These are phyloP conservation scores for Epichloe bromicola DNA, from an alignment of 2,329 filamentous ascomycete genomes.

Conservation along the genomic window DNA sequence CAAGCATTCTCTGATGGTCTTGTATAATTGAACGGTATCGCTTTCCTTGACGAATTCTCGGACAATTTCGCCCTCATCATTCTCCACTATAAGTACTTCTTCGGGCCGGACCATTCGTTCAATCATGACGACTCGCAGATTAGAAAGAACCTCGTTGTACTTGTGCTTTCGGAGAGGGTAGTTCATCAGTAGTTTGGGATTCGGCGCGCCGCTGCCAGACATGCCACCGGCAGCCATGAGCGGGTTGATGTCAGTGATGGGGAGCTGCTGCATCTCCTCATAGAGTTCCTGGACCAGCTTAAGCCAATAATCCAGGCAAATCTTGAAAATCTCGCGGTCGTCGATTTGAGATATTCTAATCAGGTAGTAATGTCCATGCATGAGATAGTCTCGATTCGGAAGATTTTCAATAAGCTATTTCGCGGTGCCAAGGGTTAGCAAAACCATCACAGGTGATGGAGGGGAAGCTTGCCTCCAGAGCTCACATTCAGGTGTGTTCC, in stretches of 20 bases:
- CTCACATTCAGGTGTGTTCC: slow-evolving; percentile 74
- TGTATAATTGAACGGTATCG: slow-evolving; percentile 97
- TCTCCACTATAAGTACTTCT: slow-evolving; percentile 97
- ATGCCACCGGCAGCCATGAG: slow-evolving; percentile 66
- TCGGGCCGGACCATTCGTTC: slow-evolving; percentile 99
- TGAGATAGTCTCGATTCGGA: slow-evolving; percentile 86
- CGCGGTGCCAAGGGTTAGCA: neutral
- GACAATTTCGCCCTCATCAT: slow-evolving; percentile 97
- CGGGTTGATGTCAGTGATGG: slow-evolving; percentile 85
- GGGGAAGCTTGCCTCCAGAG: neutral
- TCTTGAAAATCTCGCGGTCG: slow-evolving; percentile 98
- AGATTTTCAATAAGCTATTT: slow-evolving; percentile 79
- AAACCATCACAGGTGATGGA: neutral
- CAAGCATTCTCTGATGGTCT: slow-evolving; percentile 92
- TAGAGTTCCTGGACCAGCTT: slow-evolving; percentile 96
- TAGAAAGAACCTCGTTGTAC: slow-evolving; percentile 87
- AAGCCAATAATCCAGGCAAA: slow-evolving; percentile 97
- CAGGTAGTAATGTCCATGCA: slow-evolving; percentile 94
- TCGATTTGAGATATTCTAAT: slow-evolving; percentile 98
- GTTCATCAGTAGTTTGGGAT: slow-evolving; percentile 72
- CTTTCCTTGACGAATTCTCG: slow-evolving; percentile 99
- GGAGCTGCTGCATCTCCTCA: slow-evolving; percentile 95
- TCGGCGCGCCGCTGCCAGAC: slow-evolving; percentile 69
- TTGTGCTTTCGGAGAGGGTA: slow-evolving; percentile 96
- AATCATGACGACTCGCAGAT: slow-evolving; percentile 94